Percentiles rank a stretch among this genome's conserved stretches.
Evolutionary conservation across 768 basidiomycete genomes (phyloP).

Genomic region (Exsudoporus frostii): DNA sequence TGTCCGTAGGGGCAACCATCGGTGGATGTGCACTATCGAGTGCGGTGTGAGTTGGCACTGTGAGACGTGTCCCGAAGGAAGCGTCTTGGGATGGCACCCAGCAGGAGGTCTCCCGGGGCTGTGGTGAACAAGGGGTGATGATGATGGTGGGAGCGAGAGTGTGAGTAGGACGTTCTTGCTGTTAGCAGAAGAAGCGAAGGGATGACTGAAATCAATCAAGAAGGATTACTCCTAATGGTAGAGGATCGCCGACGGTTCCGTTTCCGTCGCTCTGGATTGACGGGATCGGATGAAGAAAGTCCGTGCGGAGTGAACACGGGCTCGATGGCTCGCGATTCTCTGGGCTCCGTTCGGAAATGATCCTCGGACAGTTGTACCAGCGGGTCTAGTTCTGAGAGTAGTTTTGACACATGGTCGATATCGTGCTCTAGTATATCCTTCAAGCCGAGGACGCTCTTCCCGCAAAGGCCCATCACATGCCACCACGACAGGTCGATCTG

Average conservation of each 20-base stretch:
- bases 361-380: conserved; percentile 8
- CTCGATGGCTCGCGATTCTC: background rate
- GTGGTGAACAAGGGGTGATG: conserved; percentile 45
- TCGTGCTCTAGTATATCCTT: conserved; percentile 33
- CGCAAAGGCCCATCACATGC: conserved; percentile 28
- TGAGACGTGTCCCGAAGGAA: conserved; percentile 48
- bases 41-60: conserved; percentile 46
- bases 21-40: conserved; percentile 51
- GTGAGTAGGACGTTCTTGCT: conserved; percentile 28
- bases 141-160: conserved; percentile 47
- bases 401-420: conserved; percentile 39
- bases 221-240: conserved; percentile 1
- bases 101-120: conserved; percentile 39
- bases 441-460: conserved; percentile 23
- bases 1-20: conserved; percentile 24
- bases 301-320: background rate
- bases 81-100: conserved; percentile 55
- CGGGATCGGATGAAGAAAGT: background rate
- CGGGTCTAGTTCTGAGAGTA: conserved; percentile 42
- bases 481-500: conserved; percentile 26
- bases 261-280: conserved; percentile 1
- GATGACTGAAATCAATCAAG: background rate
- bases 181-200: background rate
- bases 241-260: conserved; percentile 16
- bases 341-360: background rate